Evolutionary conservation across 1,284 basidiomycete species (phyloP).

Genomic region (Fomitopsis palustris): DNA sequence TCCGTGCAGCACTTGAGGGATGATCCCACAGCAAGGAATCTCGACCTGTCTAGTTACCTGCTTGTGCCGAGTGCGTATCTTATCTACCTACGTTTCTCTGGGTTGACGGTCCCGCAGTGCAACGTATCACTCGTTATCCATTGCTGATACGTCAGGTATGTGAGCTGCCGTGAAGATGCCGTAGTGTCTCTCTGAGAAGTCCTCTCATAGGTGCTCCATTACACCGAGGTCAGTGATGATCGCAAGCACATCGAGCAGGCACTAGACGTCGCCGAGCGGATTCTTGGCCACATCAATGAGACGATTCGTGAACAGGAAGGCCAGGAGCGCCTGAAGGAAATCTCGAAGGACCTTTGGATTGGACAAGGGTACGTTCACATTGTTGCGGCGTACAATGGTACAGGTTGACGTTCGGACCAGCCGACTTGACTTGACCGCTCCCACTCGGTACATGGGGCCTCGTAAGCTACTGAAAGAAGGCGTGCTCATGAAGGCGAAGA

Average conservation of each 20-base stretch:
- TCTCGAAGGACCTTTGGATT: conserved; percentile 83
- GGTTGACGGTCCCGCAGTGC: conserved; percentile 55
- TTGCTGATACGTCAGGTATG: conserved; percentile 77
- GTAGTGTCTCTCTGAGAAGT: no score
- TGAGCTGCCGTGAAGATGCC: background rate
- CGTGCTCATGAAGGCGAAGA: conserved; percentile 76
- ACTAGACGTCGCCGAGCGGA: conserved; percentile 64
- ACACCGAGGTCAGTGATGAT: conserved; percentile 68
- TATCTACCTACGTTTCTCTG: background rate
- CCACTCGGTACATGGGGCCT: conserved; percentile 76
- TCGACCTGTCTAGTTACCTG: conserved; percentile 89
- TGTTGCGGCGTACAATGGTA: background rate
- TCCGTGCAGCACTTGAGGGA: conserved; percentile 57
- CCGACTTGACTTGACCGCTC: conserved; percentile 85
- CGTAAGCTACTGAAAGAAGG: conserved; percentile 82
- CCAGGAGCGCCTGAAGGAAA: conserved; percentile 60
- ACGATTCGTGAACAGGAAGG: conserved; percentile 85
- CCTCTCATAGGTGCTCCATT: conserved; percentile 63
- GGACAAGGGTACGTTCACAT: conserved; percentile 66
- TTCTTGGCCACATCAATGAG: conserved; percentile 85
- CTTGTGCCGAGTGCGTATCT: conserved; percentile 77
- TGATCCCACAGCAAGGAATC: conserved; percentile 72
- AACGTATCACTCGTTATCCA: conserved; percentile 91
- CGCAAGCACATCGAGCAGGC: conserved; percentile 51
- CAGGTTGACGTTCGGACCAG: conserved; percentile 33